Evolutionary conservation across 345 rosid species (phyloP).

Genomic region (Psidium friedrichsthalianum): DNA sequence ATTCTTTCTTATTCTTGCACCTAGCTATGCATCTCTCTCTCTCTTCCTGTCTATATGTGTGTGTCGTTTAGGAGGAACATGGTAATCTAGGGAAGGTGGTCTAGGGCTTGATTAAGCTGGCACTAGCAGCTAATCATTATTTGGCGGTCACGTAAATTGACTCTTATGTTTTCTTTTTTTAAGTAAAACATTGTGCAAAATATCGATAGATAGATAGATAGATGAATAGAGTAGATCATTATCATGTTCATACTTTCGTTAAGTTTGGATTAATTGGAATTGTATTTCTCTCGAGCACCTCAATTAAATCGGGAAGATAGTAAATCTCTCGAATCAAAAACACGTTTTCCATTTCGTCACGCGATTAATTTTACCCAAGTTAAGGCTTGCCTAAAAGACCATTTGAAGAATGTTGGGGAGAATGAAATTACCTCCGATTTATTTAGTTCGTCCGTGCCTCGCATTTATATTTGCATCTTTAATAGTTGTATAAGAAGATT

Average conservation of each 20-base stretch:
- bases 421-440: neutral
- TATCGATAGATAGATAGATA: neutral
- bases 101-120: neutral
- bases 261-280: neutral
- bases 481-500: neutral
- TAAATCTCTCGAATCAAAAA: neutral
- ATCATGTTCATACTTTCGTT: neutral
- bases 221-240: neutral
- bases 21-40: neutral
- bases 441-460: neutral
- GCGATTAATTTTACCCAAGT: neutral
- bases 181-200: neutral
- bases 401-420: neutral
- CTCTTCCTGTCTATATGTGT: no score
- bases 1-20: neutral
- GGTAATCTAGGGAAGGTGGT: neutral
- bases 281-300: neutral
- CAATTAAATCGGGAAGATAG: neutral
- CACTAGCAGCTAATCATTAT: neutral
- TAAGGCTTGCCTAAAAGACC: neutral
- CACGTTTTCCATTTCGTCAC: neutral
- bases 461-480: neutral
- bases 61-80: neutral
- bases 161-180: neutral
- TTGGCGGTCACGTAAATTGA: neutral